Evolutionary conservation across 768 basidiomycete genomes (phyloP), one percentile per base, ranked within the genome.

Genomic region (Naematelia encephala): DNA sequence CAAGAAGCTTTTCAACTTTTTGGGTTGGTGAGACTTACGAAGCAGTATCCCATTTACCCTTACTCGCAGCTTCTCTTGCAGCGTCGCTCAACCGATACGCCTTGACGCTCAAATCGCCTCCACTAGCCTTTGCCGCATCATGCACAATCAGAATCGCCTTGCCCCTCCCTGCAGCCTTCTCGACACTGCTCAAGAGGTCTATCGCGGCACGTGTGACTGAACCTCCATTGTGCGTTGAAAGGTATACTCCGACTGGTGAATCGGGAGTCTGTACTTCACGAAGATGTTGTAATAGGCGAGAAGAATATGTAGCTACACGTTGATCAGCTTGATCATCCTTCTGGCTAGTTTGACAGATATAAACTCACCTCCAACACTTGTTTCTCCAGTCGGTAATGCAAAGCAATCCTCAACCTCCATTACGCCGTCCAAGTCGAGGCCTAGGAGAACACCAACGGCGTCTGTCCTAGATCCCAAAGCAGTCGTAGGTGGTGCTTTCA

Each of bases 221-320:
- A 11, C 73, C 68, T 19, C 68, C 74, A 49, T 72, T 82, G 8
- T 86, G 85, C 25, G 87, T 90, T 45, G 89, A 88, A 72, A 94
- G 90, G 80, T 97, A 97, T 78, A 94, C 91, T 39, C 93, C 93
- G 56, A 96, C 87, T 29, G 92, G 84, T 64, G 86, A 90, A 78
- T 94, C 91, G 70, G 93, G 91, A 34, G 86, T 85, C 69, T 89
- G 87, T 55, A 93, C 91, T 75, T 93, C 91, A 72, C 90, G 89
- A 72, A 97, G 81, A 50, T 70, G 65, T 4, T 79, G 78, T 73
- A 86, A 84, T 64, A 86, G 82, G 51, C 88, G 89, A 74, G 92
- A 79, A 23, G 90, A 84, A 77, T 94, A 93, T 43, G 87, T 88
- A 61, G 89, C 90, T 61, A 48, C 10, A 29, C 4, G 61, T 52